These are phyloP conservation scores for Wallacemonas sp. DNA, from an alignment of 208 protist species.

Conservation along the genomic window DNA sequence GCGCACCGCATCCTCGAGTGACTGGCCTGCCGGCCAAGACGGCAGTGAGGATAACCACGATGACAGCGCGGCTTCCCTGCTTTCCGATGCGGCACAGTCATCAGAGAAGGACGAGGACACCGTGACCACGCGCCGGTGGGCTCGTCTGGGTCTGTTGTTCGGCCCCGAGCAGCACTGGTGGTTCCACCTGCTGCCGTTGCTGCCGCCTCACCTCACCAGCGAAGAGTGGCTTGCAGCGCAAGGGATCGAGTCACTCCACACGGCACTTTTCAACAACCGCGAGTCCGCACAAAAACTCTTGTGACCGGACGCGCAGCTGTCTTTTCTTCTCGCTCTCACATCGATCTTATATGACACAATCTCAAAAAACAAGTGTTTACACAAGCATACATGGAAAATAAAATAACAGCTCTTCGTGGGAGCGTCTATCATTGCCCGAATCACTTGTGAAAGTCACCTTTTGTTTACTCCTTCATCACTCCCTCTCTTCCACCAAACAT, in stretches of 20 bases:
- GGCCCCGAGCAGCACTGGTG: conserved; percentile 5
- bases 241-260: neutral
- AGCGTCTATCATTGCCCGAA: no score
- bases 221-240: neutral
- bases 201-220: neutral
- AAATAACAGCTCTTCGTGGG: no score
- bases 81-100: neutral
- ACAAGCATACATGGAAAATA: no score
- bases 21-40: no score
- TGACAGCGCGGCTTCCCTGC: no score
- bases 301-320: no score
- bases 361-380: no score
- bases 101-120: neutral
- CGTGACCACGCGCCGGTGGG: conserved; percentile 4
- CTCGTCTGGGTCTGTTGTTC: conserved; percentile 22
- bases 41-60: no score
- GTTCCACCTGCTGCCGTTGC: conserved; percentile 19
- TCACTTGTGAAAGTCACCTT: no score
- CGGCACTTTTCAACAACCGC: neutral
- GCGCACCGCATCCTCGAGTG: no score
- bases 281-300: neutral
- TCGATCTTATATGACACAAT: neutral
- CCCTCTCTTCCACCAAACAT: neutral
- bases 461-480: conserved; percentile 13
- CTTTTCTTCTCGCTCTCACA: neutral